Evolutionary conservation across 805 yeast species (phyloP), one percentile per base, ranked within the genome.

Genomic region (Lipomyces lipofer): DNA sequence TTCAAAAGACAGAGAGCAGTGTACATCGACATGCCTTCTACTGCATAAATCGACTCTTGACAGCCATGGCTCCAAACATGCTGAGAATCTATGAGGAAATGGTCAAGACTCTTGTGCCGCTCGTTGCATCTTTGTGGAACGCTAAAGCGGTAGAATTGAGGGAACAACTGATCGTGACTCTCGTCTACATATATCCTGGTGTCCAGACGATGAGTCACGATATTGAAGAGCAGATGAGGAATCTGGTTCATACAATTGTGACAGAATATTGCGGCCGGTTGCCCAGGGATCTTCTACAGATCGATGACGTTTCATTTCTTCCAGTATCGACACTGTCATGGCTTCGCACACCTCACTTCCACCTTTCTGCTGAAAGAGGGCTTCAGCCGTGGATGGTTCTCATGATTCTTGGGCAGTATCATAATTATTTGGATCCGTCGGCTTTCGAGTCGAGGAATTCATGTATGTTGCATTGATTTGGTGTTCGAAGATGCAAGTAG

Each of bases 101-200:
- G n/a, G 43, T 25, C 2, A 21, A 27, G 19, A 49, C 30, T 10
- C 29, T 57, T 12, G 25, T 21, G 21, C 49, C 52, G 2, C 24
- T 33, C 3, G 19, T 59, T 13, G 25, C 54, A 15, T 21, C 21
- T 15, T n/a, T 47, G n/a, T 59, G 57, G 59, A 38, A 22, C 8
- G 27, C 56, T 2, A 50, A 39, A 21, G 28, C 51, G 2, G 6
- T 21, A 3, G 25, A 47, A 10, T 33, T 54, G 28, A 47, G 49
- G 24, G 59, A 53, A n/a, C 59, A 53, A 30, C 30, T 52, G n/a
- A 8, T 52, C 8, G 28, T 48, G 8, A 35, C 56, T 13, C n/a
- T 46, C 8, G 25, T 54, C 7, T 40, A 22, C 13, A 43, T 51
- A 4, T 40, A 32, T 9, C 60, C 60, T 6, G 54, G 48, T 12